Base-by-base conservation (phyloP, 1,139 yeast genomes). In the Saccharomyces uvarum region DNA sequence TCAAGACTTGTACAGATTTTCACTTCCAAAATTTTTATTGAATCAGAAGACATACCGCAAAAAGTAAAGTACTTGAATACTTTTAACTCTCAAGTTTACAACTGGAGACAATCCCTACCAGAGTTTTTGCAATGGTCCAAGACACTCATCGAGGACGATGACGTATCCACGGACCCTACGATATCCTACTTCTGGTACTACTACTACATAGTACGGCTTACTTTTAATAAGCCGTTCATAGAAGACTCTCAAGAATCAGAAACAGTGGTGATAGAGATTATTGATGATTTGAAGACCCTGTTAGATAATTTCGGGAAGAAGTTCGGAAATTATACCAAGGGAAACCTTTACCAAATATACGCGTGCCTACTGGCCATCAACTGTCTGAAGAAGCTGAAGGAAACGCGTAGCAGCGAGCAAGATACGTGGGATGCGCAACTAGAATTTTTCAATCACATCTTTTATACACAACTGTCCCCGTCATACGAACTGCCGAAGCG, bases 141-240 rank as follows among this genome's bases (percentile, higher is more conserved):
- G 49, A 64, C 67, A 2, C 66, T 71, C n/a, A 68, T 82, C 33
- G 66, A 69, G 48, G 67, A 68, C 53, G 72, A 76, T n/a, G 82
- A 81, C 38, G 57, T 67, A 19, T 62, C 71, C 13, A 67, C 71
- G 3, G 73, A 70, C 52, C 73, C 54, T 74, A 78, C 68, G 70
- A 80, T 66, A 77, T 83, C 54, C 70, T 82, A 42, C 66, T 77
- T 81, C 41, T 71, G 84, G 61, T 82, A 80, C 64, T 81, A 80
- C 63, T 83, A 82, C 63, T 82, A 81, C 62, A 78, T 82, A 48
- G 75, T 81, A 4, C 67, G 79, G 6, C 70, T 82, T 26, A 81
- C 85, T 57, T 74, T 82, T 52, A 82, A 82, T 63, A 73, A 84
- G 49, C 86, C 86, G 1, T 82, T 82, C 61, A 75, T 83, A 26